These are phyloP conservation scores for Eurotiales sp. DNA, from an alignment of 2,329 filamentous ascomycete genomes.

Conservation along the genomic window DNA sequence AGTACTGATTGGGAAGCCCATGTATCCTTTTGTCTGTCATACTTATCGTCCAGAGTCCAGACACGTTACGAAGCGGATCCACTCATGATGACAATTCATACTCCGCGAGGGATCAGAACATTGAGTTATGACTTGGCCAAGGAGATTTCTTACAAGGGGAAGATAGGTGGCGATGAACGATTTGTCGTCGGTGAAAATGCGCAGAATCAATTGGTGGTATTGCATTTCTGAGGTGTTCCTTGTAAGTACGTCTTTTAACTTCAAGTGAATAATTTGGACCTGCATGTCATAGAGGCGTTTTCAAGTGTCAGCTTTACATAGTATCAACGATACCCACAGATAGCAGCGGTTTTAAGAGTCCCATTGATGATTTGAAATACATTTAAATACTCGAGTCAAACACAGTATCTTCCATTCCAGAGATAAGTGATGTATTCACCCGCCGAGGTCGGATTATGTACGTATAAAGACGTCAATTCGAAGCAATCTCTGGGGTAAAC, in stretches of 20 bases:
- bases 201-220: slow-evolving; percentile 50
- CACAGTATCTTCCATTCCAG: too few relatives aligned
- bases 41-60: slow-evolving; percentile 18
- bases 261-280: too few relatives aligned
- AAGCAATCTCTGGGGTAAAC: too few relatives aligned
- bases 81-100: slow-evolving; percentile 27
- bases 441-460: too few relatives aligned
- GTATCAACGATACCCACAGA: too few relatives aligned
- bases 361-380: too few relatives aligned
- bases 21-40: slow-evolving; percentile 35
- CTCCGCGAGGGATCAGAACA: slow-evolving; percentile 21
- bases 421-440: too few relatives aligned
- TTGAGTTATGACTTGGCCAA: slow-evolving; percentile 38
- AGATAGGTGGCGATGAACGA: slow-evolving; percentile 57
- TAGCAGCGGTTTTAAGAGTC: too few relatives aligned
- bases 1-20: slow-evolving; percentile 28
- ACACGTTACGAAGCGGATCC: slow-evolving; percentile 22
- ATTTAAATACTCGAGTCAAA: too few relatives aligned
- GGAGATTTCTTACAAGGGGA: slow-evolving; percentile 50
- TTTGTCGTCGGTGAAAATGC: slow-evolving; percentile 60
- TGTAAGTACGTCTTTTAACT: background rate
- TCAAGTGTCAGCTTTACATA: too few relatives aligned
- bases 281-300: too few relatives aligned
- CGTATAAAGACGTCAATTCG: too few relatives aligned
- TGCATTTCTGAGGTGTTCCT: slow-evolving; percentile 41